Evolutionary conservation across 2,329 filamentous ascomycete genomes (phyloP).

Genomic region (Ophiostoma ulmi): DNA sequence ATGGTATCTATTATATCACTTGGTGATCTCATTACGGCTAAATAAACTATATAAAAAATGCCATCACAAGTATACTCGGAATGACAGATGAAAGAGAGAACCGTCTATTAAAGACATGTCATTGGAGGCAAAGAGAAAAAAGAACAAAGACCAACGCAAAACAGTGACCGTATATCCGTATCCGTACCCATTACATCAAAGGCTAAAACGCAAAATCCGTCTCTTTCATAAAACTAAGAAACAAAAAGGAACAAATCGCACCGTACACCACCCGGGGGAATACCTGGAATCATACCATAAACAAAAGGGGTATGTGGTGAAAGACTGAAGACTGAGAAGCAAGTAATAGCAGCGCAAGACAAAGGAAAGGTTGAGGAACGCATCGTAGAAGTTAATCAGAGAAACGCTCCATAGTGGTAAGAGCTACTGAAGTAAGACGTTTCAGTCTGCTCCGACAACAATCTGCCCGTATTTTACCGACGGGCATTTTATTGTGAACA

Average conservation of each 20-base stretch:
- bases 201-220: background rate
- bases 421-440: background rate
- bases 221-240: background rate
- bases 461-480: background rate
- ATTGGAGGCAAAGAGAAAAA: background rate
- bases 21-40: background rate
- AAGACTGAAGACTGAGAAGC: background rate
- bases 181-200: background rate
- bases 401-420: background rate
- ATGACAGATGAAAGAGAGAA: background rate
- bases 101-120: background rate
- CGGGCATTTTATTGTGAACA: background rate
- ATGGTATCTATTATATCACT: conserved; percentile 4
- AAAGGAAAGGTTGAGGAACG: background rate
- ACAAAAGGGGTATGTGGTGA: conserved; percentile 8
- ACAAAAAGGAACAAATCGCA: conserved; percentile 5
- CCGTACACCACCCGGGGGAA: conserved; percentile 7
- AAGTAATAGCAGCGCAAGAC: background rate
- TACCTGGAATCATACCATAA: conserved; percentile 12
- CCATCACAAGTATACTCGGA: background rate
- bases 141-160: background rate
- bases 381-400: background rate
- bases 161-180: background rate
- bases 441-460: background rate
- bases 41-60: background rate